Conservation (phyloP, 768 basidiomycete genomes). For the Gymnopilus junonius region DNA sequence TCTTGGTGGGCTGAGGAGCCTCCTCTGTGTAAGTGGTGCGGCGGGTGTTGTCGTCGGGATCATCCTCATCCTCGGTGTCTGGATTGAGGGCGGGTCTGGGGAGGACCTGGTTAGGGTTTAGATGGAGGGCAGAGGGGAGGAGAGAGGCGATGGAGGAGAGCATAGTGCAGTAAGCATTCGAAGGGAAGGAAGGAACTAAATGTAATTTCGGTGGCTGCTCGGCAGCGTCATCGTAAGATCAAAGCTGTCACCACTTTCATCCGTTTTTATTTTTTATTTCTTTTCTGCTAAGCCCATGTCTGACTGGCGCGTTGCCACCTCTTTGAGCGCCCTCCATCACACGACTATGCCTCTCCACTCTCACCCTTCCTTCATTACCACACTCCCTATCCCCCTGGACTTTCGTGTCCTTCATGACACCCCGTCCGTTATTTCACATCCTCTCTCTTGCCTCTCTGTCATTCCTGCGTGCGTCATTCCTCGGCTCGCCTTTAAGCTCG, state of each 20-base stretch:
- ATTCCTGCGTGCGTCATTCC: conserved; percentile 1
- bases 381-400: not conserved
- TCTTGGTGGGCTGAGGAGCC: conserved; percentile 10
- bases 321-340: not conserved
- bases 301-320: not conserved
- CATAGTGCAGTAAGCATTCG: conserved; percentile 36
- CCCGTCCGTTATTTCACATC: not conserved
- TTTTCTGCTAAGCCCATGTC: not conserved
- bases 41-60: conserved; percentile 22
- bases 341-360: not conserved
- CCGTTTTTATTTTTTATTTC: not conserved
- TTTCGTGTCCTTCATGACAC: not conserved
- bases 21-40: not conserved
- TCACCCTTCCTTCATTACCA: not conserved
- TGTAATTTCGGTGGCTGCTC: conserved; percentile 4
- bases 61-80: conserved; percentile 38
- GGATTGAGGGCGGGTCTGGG: conserved; percentile 27
- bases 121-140: conserved; percentile 52
- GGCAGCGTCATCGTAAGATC: conserved; percentile 13
- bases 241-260: not conserved
- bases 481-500: not conserved
- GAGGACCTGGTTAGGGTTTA: conserved; percentile 21
- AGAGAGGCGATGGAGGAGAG: conserved; percentile 56
- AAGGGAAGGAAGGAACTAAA: not conserved
- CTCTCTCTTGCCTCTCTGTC: not conserved